A percentile compares a stretch with the other conserved stretches of the same genome.
Evolutionary conservation across 2,329 filamentous ascomycete species (phyloP).

Genomic region (Metarhizium guizhouense): DNA sequence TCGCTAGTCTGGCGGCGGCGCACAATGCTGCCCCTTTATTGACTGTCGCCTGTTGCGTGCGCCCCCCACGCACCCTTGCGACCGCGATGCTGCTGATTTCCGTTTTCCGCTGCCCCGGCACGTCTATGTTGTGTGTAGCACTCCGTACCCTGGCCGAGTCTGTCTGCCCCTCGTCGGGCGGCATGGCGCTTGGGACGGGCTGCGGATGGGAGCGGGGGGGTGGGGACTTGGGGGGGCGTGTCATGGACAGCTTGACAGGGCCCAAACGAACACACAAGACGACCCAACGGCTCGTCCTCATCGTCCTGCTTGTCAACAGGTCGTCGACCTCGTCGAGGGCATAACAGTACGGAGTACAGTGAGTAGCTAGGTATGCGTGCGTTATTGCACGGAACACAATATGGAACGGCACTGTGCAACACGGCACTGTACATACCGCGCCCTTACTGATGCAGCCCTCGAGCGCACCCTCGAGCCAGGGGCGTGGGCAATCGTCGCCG

Average conservation of each 20-base stretch:
- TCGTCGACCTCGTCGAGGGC: too few relatives aligned
- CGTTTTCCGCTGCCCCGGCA: neutral
- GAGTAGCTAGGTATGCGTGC: too few relatives aligned
- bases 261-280: neutral
- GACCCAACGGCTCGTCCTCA: too few relatives aligned
- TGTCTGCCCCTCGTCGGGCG: conserved; percentile 3
- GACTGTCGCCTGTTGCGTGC: neutral
- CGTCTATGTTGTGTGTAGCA: too few relatives aligned
- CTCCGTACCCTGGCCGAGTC: too few relatives aligned
- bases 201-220: neutral
- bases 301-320: too few relatives aligned
- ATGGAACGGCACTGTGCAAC: too few relatives aligned
- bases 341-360: too few relatives aligned
- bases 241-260: neutral
- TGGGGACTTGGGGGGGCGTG: neutral
- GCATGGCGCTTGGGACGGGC: conserved; percentile 10
- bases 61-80: too few relatives aligned
- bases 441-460: neutral
- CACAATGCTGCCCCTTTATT: conserved; percentile 2
- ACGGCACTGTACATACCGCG: too few relatives aligned
- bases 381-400: too few relatives aligned
- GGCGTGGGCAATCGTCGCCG: neutral
- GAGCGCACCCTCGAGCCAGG: neutral
- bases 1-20: conserved; percentile 7
- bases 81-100: neutral